Conservation (phyloP, 192 early-diverging fungal species). For the Coemansia sp. region DNA sequence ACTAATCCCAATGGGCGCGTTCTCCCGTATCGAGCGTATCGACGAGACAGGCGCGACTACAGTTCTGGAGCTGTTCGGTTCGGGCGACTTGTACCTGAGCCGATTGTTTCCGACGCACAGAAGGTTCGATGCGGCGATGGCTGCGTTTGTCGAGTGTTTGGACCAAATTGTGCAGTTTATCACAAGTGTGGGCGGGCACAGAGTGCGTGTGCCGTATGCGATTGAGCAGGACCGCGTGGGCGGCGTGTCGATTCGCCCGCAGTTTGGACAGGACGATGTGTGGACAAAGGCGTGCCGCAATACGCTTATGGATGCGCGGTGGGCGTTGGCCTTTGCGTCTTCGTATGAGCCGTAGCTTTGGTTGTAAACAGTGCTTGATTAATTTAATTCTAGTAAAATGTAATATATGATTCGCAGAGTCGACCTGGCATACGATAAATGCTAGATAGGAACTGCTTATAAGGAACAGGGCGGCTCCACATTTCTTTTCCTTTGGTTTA, state of each 20-base stretch:
- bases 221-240: constrained; percentile 90
- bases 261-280: constrained; percentile 86
- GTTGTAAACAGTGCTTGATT: neutral
- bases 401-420: neutral
- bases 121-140: constrained; percentile 85
- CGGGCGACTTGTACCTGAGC: constrained; percentile 75
- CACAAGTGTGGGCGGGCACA: constrained; percentile 64
- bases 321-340: constrained; percentile 76
- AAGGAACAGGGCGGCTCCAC: too few species aligned
- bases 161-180: constrained; percentile 85
- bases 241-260: constrained; percentile 74
- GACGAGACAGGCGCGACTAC: constrained; percentile 43
- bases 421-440: neutral
- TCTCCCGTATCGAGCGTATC: constrained; percentile 84
- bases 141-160: constrained; percentile 85
- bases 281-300: constrained; percentile 93
- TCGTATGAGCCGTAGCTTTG: constrained; percentile 16
- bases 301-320: constrained; percentile 86
- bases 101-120: constrained; percentile 73
- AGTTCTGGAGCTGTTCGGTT: constrained; percentile 78
- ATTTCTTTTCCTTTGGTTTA: too few species aligned
- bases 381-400: too few species aligned
- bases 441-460: too few species aligned
- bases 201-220: constrained; percentile 79
- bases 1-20: constrained; percentile 88